Base-by-base conservation (phyloP, 495 filamentous ascomycete species). In the Annulohypoxylon stygium region DNA sequence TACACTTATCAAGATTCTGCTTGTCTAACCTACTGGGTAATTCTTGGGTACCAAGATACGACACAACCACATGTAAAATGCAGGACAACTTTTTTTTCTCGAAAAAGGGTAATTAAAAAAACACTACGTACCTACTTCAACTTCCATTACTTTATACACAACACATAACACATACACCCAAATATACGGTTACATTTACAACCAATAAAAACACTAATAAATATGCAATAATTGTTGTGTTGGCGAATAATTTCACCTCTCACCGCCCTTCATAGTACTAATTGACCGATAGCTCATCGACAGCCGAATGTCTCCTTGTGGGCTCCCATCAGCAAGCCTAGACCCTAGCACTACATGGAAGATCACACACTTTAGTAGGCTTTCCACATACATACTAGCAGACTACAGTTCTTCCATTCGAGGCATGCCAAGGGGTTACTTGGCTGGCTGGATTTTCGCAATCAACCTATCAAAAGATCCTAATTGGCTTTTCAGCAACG, bases 301-400 rank as follows among this genome's bases (percentile, higher is more conserved):
- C 63, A n/a, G 23, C 51, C 23, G 20, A 34, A 41, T 57, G 30
- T 61, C 37, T 45, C 25, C 45, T 61, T 64, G 41, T 60, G 20
- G 36, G 16, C 36, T 39, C 36, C 45, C 47, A 61, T 68, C 47
- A 54, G 34, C 65, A 45, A 33, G 47, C 59, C 67, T 51, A 60
- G 53, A 50, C 61, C 61, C 61, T 45, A 57, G 51, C 34, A 65
- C 61, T n/a, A 47, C 45, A 65, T 18, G 61, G 68, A 71, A 65
- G 61, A 71, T 65, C 68, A 61, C 18, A 71, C 36, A 65, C 23
- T 54, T 34, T 54, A 34, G 25, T 14, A 34, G 26, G 30, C 26
- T 36, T 55, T 36, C 30, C 16, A 33, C 45, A 30, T 53, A 33
- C 45, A 30, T 53, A 18, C 53, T 39, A 39, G 9, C 2, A 23